Conservation (phyloP, 106 monocot species). For the Allium fistulosum region DNA sequence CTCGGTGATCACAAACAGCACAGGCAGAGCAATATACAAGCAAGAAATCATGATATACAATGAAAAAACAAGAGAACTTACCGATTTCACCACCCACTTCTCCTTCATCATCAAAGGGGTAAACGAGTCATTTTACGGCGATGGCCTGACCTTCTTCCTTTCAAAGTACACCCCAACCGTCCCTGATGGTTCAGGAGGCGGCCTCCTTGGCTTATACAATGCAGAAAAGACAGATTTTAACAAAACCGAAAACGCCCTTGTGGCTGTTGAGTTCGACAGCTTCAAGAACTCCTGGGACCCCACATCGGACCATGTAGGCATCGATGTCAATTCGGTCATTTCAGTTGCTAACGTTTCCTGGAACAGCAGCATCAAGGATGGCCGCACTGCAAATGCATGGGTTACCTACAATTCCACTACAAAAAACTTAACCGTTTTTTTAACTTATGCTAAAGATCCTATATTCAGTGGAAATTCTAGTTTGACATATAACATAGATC, state of each 20-base stretch:
- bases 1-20: slow-evolving; percentile 19
- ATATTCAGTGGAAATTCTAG: slow-evolving; percentile 11
- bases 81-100: slow-evolving; percentile 54
- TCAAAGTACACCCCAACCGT: slow-evolving; percentile 15
- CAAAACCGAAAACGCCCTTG: background rate
- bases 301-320: slow-evolving; percentile 38
- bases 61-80: slow-evolving; percentile 14
- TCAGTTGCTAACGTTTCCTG: slow-evolving; percentile 14
- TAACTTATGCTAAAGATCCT: slow-evolving; percentile 22
- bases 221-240: background rate
- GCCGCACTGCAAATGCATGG: slow-evolving; percentile 29
- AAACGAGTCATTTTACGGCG: slow-evolving; percentile 8
- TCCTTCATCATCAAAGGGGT: slow-evolving; percentile 43
- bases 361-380: slow-evolving; percentile 30
- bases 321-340: slow-evolving; percentile 35
- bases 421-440: slow-evolving; percentile 32
- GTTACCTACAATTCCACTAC: slow-evolving; percentile 31
- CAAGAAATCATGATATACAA: slow-evolving; percentile 32
- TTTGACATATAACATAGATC: slow-evolving; percentile 26
- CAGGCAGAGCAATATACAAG: slow-evolving; percentile 28
- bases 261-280: slow-evolving; percentile 71
- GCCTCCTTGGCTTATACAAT: slow-evolving; percentile 38
- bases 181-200: slow-evolving; percentile 12
- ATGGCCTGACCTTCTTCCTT: slow-evolving; percentile 73
- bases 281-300: slow-evolving; percentile 50